Base-by-base conservation (phyloP, 176 grass and related monocot species). In the Phoenix roebelenii region DNA sequence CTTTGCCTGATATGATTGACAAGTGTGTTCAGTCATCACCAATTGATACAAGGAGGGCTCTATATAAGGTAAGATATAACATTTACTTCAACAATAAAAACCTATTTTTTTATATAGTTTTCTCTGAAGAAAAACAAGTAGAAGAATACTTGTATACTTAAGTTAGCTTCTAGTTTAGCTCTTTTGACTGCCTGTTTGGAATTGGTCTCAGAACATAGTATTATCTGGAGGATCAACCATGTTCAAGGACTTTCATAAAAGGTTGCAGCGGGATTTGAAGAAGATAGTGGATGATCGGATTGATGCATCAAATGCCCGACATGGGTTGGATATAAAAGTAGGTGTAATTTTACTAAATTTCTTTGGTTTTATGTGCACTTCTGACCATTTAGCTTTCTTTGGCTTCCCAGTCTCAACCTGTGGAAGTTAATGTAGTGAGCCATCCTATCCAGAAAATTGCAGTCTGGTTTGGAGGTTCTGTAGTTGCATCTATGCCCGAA, bases 211-310 rank as follows among this genome's bases (percentile, higher is more conserved):
- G 93, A 98, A 98, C 69, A 82, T 98, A 89, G 88, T 98, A 62
- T 82, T 98, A 74, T 90, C 88, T 74, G 88, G 93, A 73, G 93
- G 93, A 74, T 84, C 81, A 57, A 98, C 87, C 61, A 81, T 92
- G 67, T 98, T 92, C 70, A 98, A 92, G 76, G 87, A 90, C 50
- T 98, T 98, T 74, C 89, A 80, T 74, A 98, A 83, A 79, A 89
- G 88, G 69, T 83, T 98, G 55, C 88, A 98, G 50, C 83, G 66
- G 57, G 80, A 85, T 73, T 74, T 98, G 80, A 98, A 98, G 81
- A 98, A 81, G 70, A 92, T 83, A 76, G 88, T 98, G 59, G 88
- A 98, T 61, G 82, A 89, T 18, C 76, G 93, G 55, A 83, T 98
- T 75, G 84, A 84, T 20, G 60, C 73, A 54, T 87, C 88, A 5